Evolutionary conservation across 73 alveolate species (phyloP).

Genomic region (Symbiodinium natans): DNA sequence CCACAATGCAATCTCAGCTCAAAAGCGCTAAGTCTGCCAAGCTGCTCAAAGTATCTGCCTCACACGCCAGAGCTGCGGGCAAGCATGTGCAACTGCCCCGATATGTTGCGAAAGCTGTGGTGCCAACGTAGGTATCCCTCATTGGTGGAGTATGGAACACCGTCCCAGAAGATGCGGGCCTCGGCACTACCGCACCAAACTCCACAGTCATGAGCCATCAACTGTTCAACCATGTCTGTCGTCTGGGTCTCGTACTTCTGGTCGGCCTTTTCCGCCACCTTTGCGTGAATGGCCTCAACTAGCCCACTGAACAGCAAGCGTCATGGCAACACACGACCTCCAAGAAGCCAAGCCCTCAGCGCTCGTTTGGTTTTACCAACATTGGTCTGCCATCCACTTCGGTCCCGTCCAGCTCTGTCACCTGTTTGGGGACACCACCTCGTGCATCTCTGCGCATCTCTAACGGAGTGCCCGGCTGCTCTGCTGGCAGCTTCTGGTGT

Average conservation of each 20-base stretch:
- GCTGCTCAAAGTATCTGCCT: slow-evolving; percentile 2
- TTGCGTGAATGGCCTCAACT: not conserved
- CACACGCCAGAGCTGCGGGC: not conserved
- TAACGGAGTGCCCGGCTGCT: not conserved
- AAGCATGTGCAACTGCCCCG: not conserved
- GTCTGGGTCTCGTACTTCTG: not conserved
- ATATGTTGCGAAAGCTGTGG: not conserved
- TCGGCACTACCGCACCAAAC: not conserved
- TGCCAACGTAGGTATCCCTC: not conserved
- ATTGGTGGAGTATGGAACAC: not conserved
- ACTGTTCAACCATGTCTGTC: no score
- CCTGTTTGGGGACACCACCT: not conserved
- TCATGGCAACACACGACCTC: not conserved
- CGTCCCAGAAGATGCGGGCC: not conserved
- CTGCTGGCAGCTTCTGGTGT: not conserved
- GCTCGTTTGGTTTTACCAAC: slow-evolving; percentile 6
- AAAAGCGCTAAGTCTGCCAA: not conserved
- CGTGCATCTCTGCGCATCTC: not conserved
- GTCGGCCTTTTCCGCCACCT: not conserved
- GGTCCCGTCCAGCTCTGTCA: not conserved
- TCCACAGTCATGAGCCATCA: no score
- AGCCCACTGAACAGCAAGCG: not conserved
- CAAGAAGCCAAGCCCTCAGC: not conserved
- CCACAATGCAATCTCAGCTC: not conserved
- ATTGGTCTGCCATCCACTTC: slow-evolving; percentile 2